These are phyloP conservation scores for Phaeosphaeriaceae sp. DNA, from an alignment of 2,329 filamentous ascomycete genomes.

Conservation along the genomic window DNA sequence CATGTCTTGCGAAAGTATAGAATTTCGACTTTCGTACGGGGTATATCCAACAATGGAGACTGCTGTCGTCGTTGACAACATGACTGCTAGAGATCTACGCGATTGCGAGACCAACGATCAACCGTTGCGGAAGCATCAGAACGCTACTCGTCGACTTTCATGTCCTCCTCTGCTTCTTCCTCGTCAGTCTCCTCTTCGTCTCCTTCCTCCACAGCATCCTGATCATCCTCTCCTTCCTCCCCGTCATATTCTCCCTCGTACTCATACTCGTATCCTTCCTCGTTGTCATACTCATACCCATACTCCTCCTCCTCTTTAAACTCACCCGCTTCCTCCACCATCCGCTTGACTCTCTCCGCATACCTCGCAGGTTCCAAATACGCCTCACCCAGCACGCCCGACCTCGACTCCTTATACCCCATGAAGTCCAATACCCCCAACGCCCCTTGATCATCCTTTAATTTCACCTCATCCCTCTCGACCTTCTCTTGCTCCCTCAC, in stretches of 20 bases:
- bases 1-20: too few relatives aligned
- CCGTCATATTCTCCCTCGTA: not conserved
- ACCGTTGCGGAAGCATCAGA: not conserved
- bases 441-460: not conserved
- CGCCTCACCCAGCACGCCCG: not conserved
- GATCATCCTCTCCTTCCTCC: not conserved
- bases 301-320: not conserved
- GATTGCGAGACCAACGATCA: too few relatives aligned
- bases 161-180: not conserved
- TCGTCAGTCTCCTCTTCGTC: not conserved
- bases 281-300: not conserved
- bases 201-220: too few relatives aligned
- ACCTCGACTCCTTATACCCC: not conserved
- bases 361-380: not conserved
- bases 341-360: not conserved
- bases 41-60: too few relatives aligned
- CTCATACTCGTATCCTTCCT: not conserved
- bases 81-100: too few relatives aligned
- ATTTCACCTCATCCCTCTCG: too few relatives aligned
- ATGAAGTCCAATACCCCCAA: constrained; percentile 1
- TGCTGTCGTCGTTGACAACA: too few relatives aligned
- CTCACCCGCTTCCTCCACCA: not conserved
- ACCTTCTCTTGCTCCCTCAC: not conserved
- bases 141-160: not conserved
- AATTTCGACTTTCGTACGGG: too few relatives aligned